A percentile compares a stretch with the other conserved stretches of the same genome.
These are phyloP conservation scores for Plasmodium gaboni DNA, from an alignment of 169 alveolate species.

Conservation along the genomic window DNA sequence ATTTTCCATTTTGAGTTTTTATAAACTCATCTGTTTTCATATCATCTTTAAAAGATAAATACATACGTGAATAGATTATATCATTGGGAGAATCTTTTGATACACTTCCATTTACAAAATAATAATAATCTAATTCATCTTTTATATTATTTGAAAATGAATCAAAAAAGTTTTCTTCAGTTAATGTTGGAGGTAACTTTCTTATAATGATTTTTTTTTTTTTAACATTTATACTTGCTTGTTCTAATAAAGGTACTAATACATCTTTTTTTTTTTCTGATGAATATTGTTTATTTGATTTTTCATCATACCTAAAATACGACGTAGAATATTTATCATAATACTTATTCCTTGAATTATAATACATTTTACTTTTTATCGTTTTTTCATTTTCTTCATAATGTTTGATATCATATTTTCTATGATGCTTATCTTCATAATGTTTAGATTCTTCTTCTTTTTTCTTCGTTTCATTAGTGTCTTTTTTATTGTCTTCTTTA, in stretches of 20 bases:
- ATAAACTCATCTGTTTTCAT: constrained; percentile 71
- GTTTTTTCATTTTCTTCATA: constrained; percentile 23
- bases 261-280: constrained; percentile 37
- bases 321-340: constrained; percentile 11
- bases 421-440: constrained; percentile 22
- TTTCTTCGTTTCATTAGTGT: constrained; percentile 39
- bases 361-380: constrained; percentile 11
- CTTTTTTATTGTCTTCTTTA: constrained; percentile 16
- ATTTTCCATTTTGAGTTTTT: constrained; percentile 68
- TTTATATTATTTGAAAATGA: constrained; percentile 66
- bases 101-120: constrained; percentile 63
- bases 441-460: constrained; percentile 21
- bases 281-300: constrained; percentile 7
- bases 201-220: constrained; percentile 69
- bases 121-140: constrained; percentile 76
- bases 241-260: constrained; percentile 47
- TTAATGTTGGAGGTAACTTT: constrained; percentile 76
- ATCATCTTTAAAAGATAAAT: constrained; percentile 76
- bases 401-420: constrained; percentile 10
- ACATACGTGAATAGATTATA: constrained; percentile 66
- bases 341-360: constrained; percentile 27
- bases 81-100: constrained; percentile 39
- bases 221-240: constrained; percentile 31
- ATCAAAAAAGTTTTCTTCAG: constrained; percentile 63
- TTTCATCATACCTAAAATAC: constrained; percentile 17